Evolutionary conservation across 768 basidiomycete genomes (phyloP), one percentile per base, ranked within the genome.

Genomic region (Mrakia gelida): DNA sequence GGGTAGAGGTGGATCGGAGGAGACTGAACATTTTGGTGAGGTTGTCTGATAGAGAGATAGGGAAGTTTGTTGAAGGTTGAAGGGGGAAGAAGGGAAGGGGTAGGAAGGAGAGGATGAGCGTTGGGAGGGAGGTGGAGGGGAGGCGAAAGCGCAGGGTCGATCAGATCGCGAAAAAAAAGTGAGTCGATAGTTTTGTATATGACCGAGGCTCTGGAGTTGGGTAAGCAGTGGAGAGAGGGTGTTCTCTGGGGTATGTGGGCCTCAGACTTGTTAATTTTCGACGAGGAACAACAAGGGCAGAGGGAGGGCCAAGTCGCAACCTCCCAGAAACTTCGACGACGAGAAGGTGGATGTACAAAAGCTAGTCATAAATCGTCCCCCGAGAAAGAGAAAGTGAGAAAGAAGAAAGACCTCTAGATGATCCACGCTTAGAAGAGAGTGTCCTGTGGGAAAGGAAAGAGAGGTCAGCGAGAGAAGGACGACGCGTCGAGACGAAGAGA

Each of bases 381-480:
- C 23, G 38, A 43, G 38, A 41, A 70, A 41, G 9, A 70, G 34
- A 41, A 70, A n/a, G 26, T 16, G 41, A 70, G 41, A 38, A 23
- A 7, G 9, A 70, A 38, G 5, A 30, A 30, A 15, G 16, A 67
- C 32, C 30, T 34, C 38, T 41, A 38, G 21, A 16, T 4, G 21
- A 2, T 8, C 30, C 18, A 6, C 6, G 41, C 38, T 80, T 72
- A 81, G 72, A 81, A 81, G 71, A 81, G 78, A 62, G 81, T 81
- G 43, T 81, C 81, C 81, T 81, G 71, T 38, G 38, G 18, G 45
- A 13, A 52, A 6, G 41, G 34, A 0, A 49, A 75, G 59, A n/a
- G 38, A 13, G 61, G 75, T n/a, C 18, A 21, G 52, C 41, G 26
- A 72, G 34, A 45, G n/a, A 32, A 21, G 52, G 26, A 2, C 21